phyloP scores from a whole-genome alignment of 2,329 filamentous ascomycete genomes.

The Aspergillus novofumigatus region DNA sequence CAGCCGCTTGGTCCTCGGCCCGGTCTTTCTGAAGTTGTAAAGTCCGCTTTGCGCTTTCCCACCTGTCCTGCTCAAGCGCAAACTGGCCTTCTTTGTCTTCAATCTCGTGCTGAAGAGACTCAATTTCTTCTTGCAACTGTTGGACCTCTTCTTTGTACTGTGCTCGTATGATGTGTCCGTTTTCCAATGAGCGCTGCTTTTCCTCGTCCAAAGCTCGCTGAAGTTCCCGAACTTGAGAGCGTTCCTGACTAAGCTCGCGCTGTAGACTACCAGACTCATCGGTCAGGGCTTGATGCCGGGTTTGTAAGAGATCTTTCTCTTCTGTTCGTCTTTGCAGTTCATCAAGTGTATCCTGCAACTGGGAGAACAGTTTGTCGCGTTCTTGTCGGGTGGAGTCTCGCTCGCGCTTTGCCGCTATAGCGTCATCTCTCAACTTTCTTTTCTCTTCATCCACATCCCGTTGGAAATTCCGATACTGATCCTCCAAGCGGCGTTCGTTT shows the following conservation, averaged over 20 bases:
- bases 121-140: conserved; percentile 53
- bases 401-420: conserved; percentile 42
- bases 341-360: conserved; percentile 54
- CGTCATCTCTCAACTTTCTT: conserved; percentile 40
- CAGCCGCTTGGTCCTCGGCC: conserved; percentile 63
- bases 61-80: conserved; percentile 67
- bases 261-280: conserved; percentile 65
- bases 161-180: conserved; percentile 56
- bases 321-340: conserved; percentile 56
- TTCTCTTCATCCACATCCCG: conserved; percentile 36
- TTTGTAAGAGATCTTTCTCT: conserved; percentile 67
- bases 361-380: conserved; percentile 38
- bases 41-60: conserved; percentile 63
- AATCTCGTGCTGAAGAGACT: conserved; percentile 59
- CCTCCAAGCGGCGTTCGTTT: conserved; percentile 47
- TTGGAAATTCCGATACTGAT: conserved; percentile 41
- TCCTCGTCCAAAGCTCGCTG: conserved; percentile 50
- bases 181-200: conserved; percentile 55
- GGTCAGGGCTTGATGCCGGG: conserved; percentile 63
- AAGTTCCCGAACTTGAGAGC: conserved; percentile 44
- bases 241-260: conserved; percentile 53
- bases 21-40: conserved; percentile 63
- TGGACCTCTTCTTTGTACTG: conserved; percentile 55
- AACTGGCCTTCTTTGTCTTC: conserved; percentile 67
- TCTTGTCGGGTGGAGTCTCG: conserved; percentile 44